Evolutionary conservation across 1,284 basidiomycete species (phyloP), one percentile per base, ranked within the genome.

Genomic region (Laetiporus sulphureus): DNA sequence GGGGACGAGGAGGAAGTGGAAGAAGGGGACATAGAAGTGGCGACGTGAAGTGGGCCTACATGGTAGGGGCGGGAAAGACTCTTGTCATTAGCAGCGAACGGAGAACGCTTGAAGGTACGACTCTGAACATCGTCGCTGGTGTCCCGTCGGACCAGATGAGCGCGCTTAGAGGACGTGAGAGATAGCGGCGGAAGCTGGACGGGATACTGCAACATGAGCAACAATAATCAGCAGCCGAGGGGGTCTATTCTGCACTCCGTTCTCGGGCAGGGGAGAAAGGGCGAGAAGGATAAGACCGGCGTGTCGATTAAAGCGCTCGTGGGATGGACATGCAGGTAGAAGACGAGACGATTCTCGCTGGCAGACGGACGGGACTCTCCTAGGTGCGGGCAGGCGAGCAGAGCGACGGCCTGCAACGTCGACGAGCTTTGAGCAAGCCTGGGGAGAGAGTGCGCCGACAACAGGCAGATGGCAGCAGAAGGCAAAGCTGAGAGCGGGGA

Each of bases 171-270:
- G 48, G 56, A 57, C 32, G 59, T 52, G 42, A 63, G 58, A 59
- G 64, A 72, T 63, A 73, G 69, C 51, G 72, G 69, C 31, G 77
- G 74, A 48, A 75, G 75, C 51, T 61, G 60, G 48, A 73, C 67
- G 43, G 77, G 72, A 58, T 76, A 80, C 69, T 83, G 80, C 76
- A 84, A 77, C 81, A 83, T 84, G 67, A 57, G 64, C 48, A 46
- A 38, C 33, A 36, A 34, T 41, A 42, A 42, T 45, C 36, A 49
- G 42, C 38, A 50, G 47, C 52, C 47, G 30, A 40, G 44, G 36
- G 13, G 35, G 42, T 36, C 50, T 42, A 35, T 44, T 53, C 54
- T 51, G 45, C 52, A 46, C 53, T 50, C 54, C 41, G 47, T 40
- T 57, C 48, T 49, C 46, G 41, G 32, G 36, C 29, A 38, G 35